A percentile compares a stretch with the other conserved stretches of the same genome.
Evolutionary conservation across 306 rosid genomes (phyloP).

Genomic region (Rubus parviflorus): DNA sequence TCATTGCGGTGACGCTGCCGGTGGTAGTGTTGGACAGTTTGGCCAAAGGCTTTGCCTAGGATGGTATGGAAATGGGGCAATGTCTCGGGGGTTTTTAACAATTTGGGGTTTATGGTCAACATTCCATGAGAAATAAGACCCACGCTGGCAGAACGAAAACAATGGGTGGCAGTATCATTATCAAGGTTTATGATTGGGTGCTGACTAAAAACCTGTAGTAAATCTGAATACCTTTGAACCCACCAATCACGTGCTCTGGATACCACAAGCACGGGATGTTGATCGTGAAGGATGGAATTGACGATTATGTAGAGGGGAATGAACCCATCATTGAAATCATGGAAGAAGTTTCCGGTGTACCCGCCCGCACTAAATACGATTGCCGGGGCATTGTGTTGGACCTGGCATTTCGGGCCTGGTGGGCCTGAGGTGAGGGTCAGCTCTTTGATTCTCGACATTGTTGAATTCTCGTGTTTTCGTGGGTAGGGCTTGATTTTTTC

Average conservation of each 20-base stretch:
- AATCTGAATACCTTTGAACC: slow-evolving; percentile 30
- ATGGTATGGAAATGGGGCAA: slow-evolving; percentile 34
- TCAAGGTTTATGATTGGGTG: slow-evolving; percentile 41
- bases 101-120: slow-evolving; percentile 32
- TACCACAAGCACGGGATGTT: slow-evolving; percentile 31
- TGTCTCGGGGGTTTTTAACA: slow-evolving; percentile 20
- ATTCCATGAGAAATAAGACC: slow-evolving; percentile 50
- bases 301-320: slow-evolving; percentile 42
- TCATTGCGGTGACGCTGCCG: background rate
- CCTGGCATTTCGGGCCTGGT: slow-evolving; percentile 30
- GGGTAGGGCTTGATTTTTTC: slow-evolving; percentile 45
- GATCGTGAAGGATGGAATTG: slow-evolving; percentile 19
- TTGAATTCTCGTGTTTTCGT: slow-evolving; percentile 29
- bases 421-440: slow-evolving; percentile 39
- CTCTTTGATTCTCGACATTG: slow-evolving; percentile 31
- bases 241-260: slow-evolving; percentile 50
- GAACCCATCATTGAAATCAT: slow-evolving; percentile 50
- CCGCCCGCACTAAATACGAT: slow-evolving; percentile 43
- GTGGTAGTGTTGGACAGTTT: background rate
- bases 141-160: slow-evolving; percentile 43
- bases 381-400: slow-evolving; percentile 32
- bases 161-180: slow-evolving; percentile 42
- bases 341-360: slow-evolving; percentile 53
- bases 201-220: slow-evolving; percentile 29
- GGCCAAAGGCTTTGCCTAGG: slow-evolving; percentile 33